Evolutionary conservation across 139 green algal genomes (phyloP).

Genomic region (Chlamydomonas schloesseri): DNA sequence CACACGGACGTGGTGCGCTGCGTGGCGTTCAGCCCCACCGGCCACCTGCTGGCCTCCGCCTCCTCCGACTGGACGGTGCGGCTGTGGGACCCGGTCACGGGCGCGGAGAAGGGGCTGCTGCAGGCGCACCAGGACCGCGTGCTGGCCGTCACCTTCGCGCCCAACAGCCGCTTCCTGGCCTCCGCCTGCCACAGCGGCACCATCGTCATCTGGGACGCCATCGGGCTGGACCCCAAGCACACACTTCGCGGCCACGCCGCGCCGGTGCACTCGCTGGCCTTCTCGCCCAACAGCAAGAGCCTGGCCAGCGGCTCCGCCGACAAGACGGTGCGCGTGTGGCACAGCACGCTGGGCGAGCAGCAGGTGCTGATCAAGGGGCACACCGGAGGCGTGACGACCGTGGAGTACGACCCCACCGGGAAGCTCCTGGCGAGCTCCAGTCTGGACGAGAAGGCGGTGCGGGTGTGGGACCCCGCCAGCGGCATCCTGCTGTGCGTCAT

Average conservation of each 20-base stretch:
- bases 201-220: conserved; percentile 48
- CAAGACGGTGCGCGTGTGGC: conserved; percentile 37
- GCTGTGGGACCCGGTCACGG: conserved; percentile 38
- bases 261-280: conserved; percentile 20
- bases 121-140: conserved; percentile 49
- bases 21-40: conserved; percentile 42
- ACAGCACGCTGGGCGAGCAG: conserved; percentile 4
- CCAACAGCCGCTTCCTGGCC: conserved; percentile 33
- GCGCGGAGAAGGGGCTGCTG: conserved; percentile 7
- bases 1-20: conserved; percentile 42
- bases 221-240: neutral
- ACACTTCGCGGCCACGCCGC: conserved; percentile 29
- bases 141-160: conserved; percentile 22
- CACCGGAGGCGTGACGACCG: neutral
- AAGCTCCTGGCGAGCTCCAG: conserved; percentile 27
- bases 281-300: conserved; percentile 16
- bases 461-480: conserved; percentile 32
- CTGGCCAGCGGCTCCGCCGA: conserved; percentile 11
- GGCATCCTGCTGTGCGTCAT: conserved; percentile 33
- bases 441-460: conserved; percentile 32
- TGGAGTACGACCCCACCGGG: conserved; percentile 23
- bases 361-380: conserved; percentile 24
- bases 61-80: conserved; percentile 45
- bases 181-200: conserved; percentile 38
- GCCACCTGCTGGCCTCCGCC: conserved; percentile 35